These are phyloP conservation scores for Fraxinus anomala DNA, from an alignment of 257 asterid species.

Conservation along the genomic window DNA sequence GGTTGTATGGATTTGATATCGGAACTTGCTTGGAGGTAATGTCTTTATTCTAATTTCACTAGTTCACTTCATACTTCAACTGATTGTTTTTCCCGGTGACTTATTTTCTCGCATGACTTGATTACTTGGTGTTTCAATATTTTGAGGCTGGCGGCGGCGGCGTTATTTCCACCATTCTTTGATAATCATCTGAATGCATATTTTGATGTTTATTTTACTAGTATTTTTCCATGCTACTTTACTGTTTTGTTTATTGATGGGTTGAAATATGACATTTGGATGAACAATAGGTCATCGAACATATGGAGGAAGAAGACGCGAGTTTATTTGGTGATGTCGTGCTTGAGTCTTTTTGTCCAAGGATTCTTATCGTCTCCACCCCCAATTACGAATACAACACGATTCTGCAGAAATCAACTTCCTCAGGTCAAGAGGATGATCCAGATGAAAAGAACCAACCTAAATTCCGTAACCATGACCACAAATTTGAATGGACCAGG, in stretches of 20 bases:
- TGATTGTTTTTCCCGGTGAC: not conserved
- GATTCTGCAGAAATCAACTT: conserved; percentile 74
- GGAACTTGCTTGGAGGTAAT: conserved; percentile 97
- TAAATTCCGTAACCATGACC: conserved; percentile 90
- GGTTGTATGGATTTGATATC: conserved; percentile 71
- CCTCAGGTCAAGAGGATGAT: conserved; percentile 61
- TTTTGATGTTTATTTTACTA: not conserved
- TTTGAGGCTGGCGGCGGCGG: not conserved
- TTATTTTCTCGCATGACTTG: not conserved
- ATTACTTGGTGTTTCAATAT: not conserved
- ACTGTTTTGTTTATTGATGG: not conserved
- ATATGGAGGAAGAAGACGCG: conserved; percentile 92
- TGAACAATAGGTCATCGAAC: conserved; percentile 78
- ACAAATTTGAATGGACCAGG: conserved; percentile 95
- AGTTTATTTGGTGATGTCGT: conserved; percentile 71
- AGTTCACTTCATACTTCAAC: not conserved
- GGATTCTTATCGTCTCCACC: conserved; percentile 78
- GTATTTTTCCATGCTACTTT: not conserved
- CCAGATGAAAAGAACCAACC: conserved; percentile 61
- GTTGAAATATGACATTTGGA: conserved; percentile 18
- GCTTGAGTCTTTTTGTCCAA: conserved; percentile 68
- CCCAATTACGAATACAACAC: conserved; percentile 91
- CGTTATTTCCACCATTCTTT: not conserved
- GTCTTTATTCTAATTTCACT: conserved; percentile 1
- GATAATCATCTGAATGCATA: not conserved